A percentile compares a stretch with the other conserved stretches of the same genome.
These are phyloP conservation scores for Actinomucor elegans DNA, from an alignment of 371 early-diverging fungal species.

Conservation along the genomic window DNA sequence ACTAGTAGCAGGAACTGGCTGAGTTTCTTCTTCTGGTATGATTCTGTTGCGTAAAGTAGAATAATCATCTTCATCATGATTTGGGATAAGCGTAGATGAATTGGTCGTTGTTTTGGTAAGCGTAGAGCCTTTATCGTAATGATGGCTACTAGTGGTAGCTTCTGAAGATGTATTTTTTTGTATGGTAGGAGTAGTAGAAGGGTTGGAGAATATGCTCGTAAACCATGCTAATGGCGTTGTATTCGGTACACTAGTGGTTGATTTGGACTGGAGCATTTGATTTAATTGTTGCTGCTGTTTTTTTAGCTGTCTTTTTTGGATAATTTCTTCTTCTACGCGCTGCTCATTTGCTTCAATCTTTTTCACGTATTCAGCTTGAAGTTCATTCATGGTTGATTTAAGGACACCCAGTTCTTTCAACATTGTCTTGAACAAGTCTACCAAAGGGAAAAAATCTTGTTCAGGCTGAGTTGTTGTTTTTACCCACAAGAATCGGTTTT, in stretches of 20 bases:
- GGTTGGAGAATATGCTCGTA: conserved; percentile 21
- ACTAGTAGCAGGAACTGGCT: background rate
- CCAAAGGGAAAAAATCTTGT: conserved; percentile 53
- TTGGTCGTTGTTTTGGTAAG: conserved; percentile 7
- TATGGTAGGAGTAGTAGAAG: background rate
- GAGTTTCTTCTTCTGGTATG: background rate
- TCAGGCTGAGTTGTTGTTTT: conserved; percentile 4
- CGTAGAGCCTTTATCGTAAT: conserved; percentile 9
- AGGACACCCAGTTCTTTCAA: conserved; percentile 59
- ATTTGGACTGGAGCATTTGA: background rate
- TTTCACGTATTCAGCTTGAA: conserved; percentile 66
- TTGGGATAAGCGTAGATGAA: conserved; percentile 2
- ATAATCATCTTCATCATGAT: background rate
- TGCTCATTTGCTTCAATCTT: conserved; percentile 48
- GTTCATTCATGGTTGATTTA: conserved; percentile 61
- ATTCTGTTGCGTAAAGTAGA: background rate
- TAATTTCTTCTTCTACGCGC: conserved; percentile 50
- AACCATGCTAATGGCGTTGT: conserved; percentile 21
- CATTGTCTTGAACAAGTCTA: conserved; percentile 57
- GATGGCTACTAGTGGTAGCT: background rate
- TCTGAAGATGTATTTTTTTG: background rate
- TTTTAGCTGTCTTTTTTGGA: conserved; percentile 20
- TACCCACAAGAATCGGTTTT: conserved; percentile 53
- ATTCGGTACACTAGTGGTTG: background rate
- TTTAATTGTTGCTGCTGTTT: background rate